These are phyloP conservation scores for Stagonosporopsis rhizophila DNA, from an alignment of 2,329 filamentous ascomycete species.

Conservation along the genomic window DNA sequence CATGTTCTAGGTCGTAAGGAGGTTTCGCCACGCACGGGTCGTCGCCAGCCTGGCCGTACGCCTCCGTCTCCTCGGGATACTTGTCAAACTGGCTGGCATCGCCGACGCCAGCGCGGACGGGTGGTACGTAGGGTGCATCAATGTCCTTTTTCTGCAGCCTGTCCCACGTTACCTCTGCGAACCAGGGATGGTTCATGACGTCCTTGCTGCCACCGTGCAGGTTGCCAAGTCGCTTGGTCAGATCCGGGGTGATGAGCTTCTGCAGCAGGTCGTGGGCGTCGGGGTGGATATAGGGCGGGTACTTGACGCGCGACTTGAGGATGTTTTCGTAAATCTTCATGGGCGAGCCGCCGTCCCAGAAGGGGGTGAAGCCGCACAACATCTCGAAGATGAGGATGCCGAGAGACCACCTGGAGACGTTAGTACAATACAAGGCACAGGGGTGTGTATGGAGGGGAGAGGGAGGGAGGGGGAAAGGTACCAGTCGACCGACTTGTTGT, in stretches of 20 bases:
- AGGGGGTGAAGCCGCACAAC: conserved; percentile 98
- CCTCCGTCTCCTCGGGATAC: conserved; percentile 95
- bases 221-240: conserved; percentile 95
- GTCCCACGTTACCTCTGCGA: conserved; percentile 97
- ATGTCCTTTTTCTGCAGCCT: conserved; percentile 93
- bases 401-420: conserved; percentile 84
- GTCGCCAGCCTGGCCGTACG: conserved; percentile 78
- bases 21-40: conserved; percentile 76
- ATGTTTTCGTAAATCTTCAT: conserved; percentile 99
- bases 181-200: conserved; percentile 96
- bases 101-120: conserved; percentile 89
- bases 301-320: conserved; percentile 92
- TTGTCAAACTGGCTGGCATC: conserved; percentile 98
- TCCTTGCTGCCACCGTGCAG: conserved; percentile 88
- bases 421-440: no score
- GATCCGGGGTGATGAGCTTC: conserved; percentile 89
- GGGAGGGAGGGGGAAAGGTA: conserved; percentile 50
- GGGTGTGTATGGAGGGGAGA: background rate
- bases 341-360: conserved; percentile 96
- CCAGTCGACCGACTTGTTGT: conserved; percentile 99
- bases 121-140: conserved; percentile 95
- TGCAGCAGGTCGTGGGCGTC: conserved; percentile 93
- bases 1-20: conserved; percentile 32
- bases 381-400: conserved; percentile 99
- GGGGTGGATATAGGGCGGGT: conserved; percentile 91